Evolutionary conservation across 768 basidiomycete species (phyloP).

Genomic region (Mycena venus): DNA sequence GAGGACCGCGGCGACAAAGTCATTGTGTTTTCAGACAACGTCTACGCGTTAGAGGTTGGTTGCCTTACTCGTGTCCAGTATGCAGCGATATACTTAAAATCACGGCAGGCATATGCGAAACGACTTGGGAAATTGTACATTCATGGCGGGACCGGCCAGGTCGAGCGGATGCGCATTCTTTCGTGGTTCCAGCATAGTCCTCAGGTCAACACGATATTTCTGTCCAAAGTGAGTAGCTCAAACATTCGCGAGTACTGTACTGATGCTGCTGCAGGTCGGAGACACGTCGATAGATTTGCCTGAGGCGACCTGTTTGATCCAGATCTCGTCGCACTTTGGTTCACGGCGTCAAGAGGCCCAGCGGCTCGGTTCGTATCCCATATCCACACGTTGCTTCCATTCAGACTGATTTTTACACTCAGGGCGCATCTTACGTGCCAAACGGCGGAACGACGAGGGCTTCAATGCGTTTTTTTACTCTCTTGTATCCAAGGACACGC

Average conservation of each 20-base stretch:
- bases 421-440: slow-evolving; percentile 97
- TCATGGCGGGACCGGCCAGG: slow-evolving; percentile 94
- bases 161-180: slow-evolving; percentile 95
- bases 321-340: slow-evolving; percentile 99
- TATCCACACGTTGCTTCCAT: background rate
- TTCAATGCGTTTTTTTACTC: slow-evolving; percentile 99
- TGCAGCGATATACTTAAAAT: slow-evolving; percentile 7
- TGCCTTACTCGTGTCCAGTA: background rate
- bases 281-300: slow-evolving; percentile 99
- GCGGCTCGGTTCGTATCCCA: slow-evolving; percentile 74
- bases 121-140: slow-evolving; percentile 95
- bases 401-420: slow-evolving; percentile 16
- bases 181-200: slow-evolving; percentile 97
- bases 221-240: slow-evolving; percentile 82
- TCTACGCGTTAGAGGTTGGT: slow-evolving; percentile 92
- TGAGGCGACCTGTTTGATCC: slow-evolving; percentile 98
- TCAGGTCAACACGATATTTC: slow-evolving; percentile 96
- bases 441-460: slow-evolving; percentile 97
- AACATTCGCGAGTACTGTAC: background rate
- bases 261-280: slow-evolving; percentile 73
- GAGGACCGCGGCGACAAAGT: slow-evolving; percentile 98
- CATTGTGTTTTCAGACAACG: slow-evolving; percentile 99
- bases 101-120: slow-evolving; percentile 88
- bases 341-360: slow-evolving; percentile 98
- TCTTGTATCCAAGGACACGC: slow-evolving; percentile 97